Evolutionary conservation across 2,329 filamentous ascomycete species (phyloP).

Genomic region (Chaetomium olivaceum): DNA sequence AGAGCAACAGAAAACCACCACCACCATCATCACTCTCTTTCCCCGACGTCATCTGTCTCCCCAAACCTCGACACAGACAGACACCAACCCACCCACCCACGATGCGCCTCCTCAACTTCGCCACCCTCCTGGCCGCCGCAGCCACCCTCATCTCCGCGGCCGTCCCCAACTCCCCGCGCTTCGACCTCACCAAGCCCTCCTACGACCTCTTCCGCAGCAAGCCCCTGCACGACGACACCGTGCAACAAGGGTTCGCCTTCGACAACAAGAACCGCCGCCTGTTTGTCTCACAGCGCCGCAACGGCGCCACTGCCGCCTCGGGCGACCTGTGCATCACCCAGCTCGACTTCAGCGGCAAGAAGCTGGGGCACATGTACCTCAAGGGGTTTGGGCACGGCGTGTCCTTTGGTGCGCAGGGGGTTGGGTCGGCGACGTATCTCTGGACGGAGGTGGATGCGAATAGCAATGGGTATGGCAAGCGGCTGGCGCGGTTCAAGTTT

Average conservation of each 20-base stretch:
- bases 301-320: conserved; percentile 11
- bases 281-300: conserved; percentile 23
- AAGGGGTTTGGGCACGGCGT: conserved; percentile 23
- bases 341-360: conserved; percentile 23
- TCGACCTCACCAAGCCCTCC: conserved; percentile 22
- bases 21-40: not conserved
- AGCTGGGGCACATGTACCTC: conserved; percentile 19
- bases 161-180: conserved; percentile 26
- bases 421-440: conserved; percentile 16
- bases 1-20: not conserved
- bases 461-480: conserved; percentile 19
- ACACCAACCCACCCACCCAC: not conserved
- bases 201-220: conserved; percentile 25
- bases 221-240: conserved; percentile 18
- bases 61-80: not conserved
- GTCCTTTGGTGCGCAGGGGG: conserved; percentile 16
- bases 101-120: not conserved
- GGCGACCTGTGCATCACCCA: conserved; percentile 24
- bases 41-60: not conserved
- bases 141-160: conserved; percentile 14
- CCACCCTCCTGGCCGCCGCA: not conserved
- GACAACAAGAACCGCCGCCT: conserved; percentile 23
- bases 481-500: conserved; percentile 21
- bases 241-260: conserved; percentile 23
- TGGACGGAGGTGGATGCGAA: conserved; percentile 24